Evolutionary conservation across 2,329 filamentous ascomycete genomes (phyloP).

Genomic region (Plenodomus tracheiphilus): DNA sequence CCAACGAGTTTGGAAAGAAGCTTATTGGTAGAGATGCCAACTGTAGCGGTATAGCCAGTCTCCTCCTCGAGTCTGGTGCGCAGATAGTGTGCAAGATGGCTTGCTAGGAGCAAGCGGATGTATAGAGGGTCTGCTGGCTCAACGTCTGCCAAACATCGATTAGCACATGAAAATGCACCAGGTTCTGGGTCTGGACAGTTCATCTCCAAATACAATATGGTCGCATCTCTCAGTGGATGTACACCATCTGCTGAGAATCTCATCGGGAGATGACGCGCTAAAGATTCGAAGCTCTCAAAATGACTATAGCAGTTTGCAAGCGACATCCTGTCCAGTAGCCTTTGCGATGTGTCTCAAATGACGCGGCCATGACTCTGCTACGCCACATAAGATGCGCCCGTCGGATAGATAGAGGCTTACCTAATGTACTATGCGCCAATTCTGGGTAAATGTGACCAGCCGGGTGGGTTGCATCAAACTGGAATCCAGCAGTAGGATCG

Average conservation of each 20-base stretch:
- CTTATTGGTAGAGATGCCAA: constrained; percentile 87
- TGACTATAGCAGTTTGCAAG: background rate
- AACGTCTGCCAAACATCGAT: constrained; percentile 9
- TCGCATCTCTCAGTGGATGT: no score
- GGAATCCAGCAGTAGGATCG: constrained; percentile 80
- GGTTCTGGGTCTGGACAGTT: background rate
- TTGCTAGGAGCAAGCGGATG: constrained; percentile 72
- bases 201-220: no score
- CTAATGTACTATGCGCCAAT: constrained; percentile 10
- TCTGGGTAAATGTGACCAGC: constrained; percentile 66
- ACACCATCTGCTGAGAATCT: no score
- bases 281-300: background rate
- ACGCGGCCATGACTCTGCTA: constrained; percentile 2
- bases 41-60: constrained; percentile 83
- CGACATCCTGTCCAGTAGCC: constrained; percentile 1
- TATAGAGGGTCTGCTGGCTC: constrained; percentile 44
- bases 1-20: constrained; percentile 83
- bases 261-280: no score
- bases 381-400: constrained; percentile 8
- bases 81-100: constrained; percentile 77
- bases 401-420: constrained; percentile 22
- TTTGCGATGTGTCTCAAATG: constrained; percentile 2
- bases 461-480: constrained; percentile 70
- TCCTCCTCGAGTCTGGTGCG: constrained; percentile 72
- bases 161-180: background rate